Percentiles rank a stretch among this genome's conserved stretches.
Evolutionary conservation across 2,329 filamentous ascomycete genomes (phyloP).

Genomic region (Didymella keratinophila): DNA sequence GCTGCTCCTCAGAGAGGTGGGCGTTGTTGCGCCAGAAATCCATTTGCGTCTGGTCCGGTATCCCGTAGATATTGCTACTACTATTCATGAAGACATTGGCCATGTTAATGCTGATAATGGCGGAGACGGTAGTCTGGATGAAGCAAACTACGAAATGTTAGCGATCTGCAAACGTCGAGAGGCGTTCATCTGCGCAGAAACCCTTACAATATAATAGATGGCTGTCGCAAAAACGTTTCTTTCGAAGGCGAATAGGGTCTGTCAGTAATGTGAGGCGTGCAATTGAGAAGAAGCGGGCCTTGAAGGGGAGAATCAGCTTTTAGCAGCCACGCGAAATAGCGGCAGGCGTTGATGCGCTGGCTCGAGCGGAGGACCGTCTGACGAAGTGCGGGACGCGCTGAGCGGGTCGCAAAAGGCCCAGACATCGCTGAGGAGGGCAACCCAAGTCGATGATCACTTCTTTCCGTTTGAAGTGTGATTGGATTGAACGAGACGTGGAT

Average conservation of each 20-base stretch:
- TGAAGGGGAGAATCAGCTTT: slow-evolving; percentile 40
- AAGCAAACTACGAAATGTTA: slow-evolving; percentile 32
- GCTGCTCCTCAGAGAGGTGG: slow-evolving; percentile 46
- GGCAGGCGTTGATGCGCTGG: slow-evolving; percentile 42
- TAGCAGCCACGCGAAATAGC: slow-evolving; percentile 29
- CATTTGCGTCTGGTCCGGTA: slow-evolving; percentile 48
- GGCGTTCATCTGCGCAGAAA: slow-evolving; percentile 22
- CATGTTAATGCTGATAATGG: slow-evolving; percentile 31
- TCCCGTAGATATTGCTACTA: slow-evolving; percentile 33
- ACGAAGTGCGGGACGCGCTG: slow-evolving; percentile 34
- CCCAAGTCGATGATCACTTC: slow-evolving; percentile 33
- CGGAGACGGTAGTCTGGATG: slow-evolving; percentile 15
- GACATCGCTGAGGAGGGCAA: slow-evolving; percentile 41
- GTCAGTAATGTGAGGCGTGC: slow-evolving; percentile 38
- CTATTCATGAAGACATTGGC: slow-evolving; percentile 34
- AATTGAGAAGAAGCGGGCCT: slow-evolving; percentile 34
- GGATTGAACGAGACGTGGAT: slow-evolving; percentile 14
- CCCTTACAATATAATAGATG: slow-evolving; percentile 29
- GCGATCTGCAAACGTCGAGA: slow-evolving; percentile 34
- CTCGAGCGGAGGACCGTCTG: slow-evolving; percentile 42
- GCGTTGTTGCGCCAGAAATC: slow-evolving; percentile 46
- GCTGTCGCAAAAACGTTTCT: not conserved
- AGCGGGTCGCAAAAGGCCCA: slow-evolving; percentile 32
- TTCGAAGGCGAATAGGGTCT: slow-evolving; percentile 23
- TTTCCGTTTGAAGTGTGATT: slow-evolving; percentile 26